Base-by-base conservation (phyloP, 2,329 filamentous ascomycete genomes). In the Rachicladosporium sp. region DNA sequence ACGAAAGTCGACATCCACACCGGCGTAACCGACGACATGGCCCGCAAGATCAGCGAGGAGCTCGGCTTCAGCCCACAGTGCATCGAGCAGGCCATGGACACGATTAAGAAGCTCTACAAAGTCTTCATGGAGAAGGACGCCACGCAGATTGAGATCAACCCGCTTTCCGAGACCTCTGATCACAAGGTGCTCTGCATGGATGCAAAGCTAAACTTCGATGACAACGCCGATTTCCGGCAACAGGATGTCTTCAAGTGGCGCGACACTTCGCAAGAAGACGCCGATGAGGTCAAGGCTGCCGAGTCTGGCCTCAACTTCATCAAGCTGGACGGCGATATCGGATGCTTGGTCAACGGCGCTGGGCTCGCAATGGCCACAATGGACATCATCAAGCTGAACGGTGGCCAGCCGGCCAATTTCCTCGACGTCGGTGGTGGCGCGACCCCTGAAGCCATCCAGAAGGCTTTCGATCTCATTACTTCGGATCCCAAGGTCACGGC, bases 341-440 rank as follows among this genome's bases (percentile, higher is more conserved):
- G 91, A 67, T 98, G 91, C 73, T 75, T 96, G 45, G 91, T 98
- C 71, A 98, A 98, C 71, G 91, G 91, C 63, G 91, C 91, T 57
- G 91, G 91, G 71, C 82, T 98, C 52, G 91, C 91, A 68, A 98
- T 98, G 91, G 91, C 91, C 48, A 98, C 91, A 63, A 98, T 98
- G 91, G 91, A 98, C 67, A 96, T 98, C 66, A 98, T 98, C 77
- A 96, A 98, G 79, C 78, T 98, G 48, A 98, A 96, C 70, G 91
- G 91, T 54, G 91, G 91, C 49, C 73, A 78, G 60, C 91, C 91
- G 47, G 91, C 91, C 56, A 98, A 98, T 78, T 98, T 98, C 80
- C 75, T 98, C 54, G 91, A 98, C 63, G 91, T 98, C 53, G 91
- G 91, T 59, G 91, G 91, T 64, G 91, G 91, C 72, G 91, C 91